Conservation (phyloP, 179 eudicot species). For the Sideroxylon spinosum region DNA sequence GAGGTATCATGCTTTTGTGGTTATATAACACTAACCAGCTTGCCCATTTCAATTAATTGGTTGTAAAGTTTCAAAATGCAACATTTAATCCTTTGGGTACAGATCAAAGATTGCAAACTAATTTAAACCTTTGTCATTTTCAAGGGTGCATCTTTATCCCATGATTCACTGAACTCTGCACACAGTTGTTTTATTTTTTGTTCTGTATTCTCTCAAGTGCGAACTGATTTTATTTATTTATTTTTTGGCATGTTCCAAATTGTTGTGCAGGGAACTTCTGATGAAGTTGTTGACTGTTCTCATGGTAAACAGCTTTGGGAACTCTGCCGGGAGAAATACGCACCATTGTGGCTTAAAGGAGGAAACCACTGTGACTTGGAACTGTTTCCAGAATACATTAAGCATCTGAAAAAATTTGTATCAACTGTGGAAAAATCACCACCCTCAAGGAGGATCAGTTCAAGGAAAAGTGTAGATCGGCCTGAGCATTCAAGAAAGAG, state of each 20-base stretch:
- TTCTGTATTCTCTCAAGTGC: slow-evolving; percentile 7
- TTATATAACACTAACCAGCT: too few relatives aligned
- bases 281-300: slow-evolving; percentile 90
- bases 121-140: not conserved
- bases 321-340: slow-evolving; percentile 69
- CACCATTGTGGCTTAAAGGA: slow-evolving; percentile 92
- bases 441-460: slow-evolving; percentile 58
- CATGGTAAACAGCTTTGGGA: slow-evolving; percentile 91
- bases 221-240: not conserved
- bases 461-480: slow-evolving; percentile 65
- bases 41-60: too few relatives aligned
- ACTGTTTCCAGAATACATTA: slow-evolving; percentile 80
- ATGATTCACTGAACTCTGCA: not conserved
- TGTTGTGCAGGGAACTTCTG: slow-evolving; percentile 73
- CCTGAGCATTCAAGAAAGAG: slow-evolving; percentile 67
- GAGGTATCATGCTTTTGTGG: too few relatives aligned
- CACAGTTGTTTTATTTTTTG: not conserved
- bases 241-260: not conserved
- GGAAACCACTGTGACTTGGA: slow-evolving; percentile 94
- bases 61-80: too few relatives aligned
- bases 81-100: not conserved
- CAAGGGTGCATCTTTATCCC: not conserved
- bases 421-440: slow-evolving; percentile 63
- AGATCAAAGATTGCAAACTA: not conserved
- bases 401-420: slow-evolving; percentile 78